phyloP scores from a whole-genome alignment of 805 yeast genomes.

The Ogataea corticis region DNA sequence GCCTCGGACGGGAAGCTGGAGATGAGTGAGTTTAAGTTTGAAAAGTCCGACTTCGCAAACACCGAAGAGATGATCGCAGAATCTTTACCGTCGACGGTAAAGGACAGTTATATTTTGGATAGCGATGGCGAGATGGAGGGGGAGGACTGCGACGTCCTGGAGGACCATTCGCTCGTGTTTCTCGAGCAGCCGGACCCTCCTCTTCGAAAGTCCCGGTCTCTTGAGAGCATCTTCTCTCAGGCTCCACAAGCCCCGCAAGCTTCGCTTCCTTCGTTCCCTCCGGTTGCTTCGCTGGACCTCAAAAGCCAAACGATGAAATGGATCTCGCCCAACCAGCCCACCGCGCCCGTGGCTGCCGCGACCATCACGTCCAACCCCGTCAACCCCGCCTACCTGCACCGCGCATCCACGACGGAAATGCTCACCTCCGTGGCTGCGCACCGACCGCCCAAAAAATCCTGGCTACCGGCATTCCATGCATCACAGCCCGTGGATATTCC shows the following conservation, averaged over 20 bases:
- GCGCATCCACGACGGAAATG: constrained; percentile 12
- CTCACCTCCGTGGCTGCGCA: constrained; percentile 10
- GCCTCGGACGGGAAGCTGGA: constrained; percentile 27
- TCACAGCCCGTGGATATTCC: not conserved
- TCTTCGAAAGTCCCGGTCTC: constrained; percentile 26
- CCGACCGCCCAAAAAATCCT: not conserved
- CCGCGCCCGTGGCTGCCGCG: constrained; percentile 11
- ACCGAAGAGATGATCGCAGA: too few species aligned
- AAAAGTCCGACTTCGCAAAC: not conserved
- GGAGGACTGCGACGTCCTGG: constrained; percentile 13
- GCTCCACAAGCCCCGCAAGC: too few species aligned
- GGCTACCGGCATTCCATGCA: not conserved
- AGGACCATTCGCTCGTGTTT: not conserved
- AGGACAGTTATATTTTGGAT: constrained; percentile 17
- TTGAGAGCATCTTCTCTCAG: constrained; percentile 33
- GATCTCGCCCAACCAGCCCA: constrained; percentile 30
- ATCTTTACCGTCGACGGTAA: constrained; percentile 23
- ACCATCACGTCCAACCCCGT: not conserved
- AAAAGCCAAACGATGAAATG: constrained; percentile 34
- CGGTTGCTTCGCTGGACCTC: constrained; percentile 4
- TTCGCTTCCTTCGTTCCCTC: too few species aligned
- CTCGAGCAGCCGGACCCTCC: constrained; percentile 5
- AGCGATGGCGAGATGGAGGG: constrained; percentile 1
- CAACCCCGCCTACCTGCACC: not conserved
- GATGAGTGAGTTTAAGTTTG: constrained; percentile 15